Conservation (phyloP, 2,329 filamentous ascomycete genomes). For the Fusarium musae region DNA sequence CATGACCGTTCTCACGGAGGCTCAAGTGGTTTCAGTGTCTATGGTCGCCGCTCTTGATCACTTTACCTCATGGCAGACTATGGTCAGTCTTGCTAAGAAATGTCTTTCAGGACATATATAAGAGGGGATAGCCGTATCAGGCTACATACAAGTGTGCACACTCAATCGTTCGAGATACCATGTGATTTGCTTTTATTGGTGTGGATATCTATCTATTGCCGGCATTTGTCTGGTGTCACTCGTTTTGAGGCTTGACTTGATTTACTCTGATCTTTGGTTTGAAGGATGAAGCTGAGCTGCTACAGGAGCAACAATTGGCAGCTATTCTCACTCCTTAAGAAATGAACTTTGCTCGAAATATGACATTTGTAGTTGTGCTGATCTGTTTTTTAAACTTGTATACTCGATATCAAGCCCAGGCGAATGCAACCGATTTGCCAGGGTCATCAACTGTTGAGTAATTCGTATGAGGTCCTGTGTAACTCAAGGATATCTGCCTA, state of each 20-base stretch:
- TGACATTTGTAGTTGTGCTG: neutral
- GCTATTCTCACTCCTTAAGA: neutral
- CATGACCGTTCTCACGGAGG: conserved; percentile 23
- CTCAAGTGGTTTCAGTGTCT: conserved; percentile 27
- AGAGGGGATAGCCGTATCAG: conserved; percentile 24
- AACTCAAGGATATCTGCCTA: neutral
- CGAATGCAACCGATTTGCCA: neutral
- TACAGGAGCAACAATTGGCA: neutral
- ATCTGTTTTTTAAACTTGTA: neutral
- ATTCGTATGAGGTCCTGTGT: neutral
- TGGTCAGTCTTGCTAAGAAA: conserved; percentile 17
- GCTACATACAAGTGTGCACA: conserved; percentile 30
- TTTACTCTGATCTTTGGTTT: neutral
- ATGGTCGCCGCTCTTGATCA: conserved; percentile 13
- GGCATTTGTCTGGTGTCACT: conserved; percentile 14
- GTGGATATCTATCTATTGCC: neutral
- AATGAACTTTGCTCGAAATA: neutral
- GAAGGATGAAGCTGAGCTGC: neutral
- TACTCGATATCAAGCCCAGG: neutral
- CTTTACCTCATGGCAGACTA: neutral
- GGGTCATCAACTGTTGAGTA: neutral
- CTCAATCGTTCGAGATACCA: conserved; percentile 32
- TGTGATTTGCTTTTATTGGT: conserved; percentile 11
- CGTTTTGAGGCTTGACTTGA: conserved; percentile 6
- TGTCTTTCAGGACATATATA: conserved; percentile 37